Conservation (phyloP, 2,329 filamentous ascomycete genomes). For the Ceratocystis colombiana region DNA sequence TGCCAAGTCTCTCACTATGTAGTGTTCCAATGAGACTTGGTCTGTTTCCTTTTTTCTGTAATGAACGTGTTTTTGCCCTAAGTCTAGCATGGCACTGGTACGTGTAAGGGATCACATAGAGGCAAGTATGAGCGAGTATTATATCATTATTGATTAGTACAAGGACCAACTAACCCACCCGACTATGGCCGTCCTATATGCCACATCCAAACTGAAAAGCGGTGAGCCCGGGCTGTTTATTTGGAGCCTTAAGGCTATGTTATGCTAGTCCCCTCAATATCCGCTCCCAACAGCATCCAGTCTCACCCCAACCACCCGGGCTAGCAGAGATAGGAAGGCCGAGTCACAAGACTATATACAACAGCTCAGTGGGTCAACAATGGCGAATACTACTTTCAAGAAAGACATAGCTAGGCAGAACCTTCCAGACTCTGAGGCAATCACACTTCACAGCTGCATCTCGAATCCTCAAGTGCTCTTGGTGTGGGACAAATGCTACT, state of each 20-base stretch:
- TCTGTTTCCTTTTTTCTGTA: too few species aligned
- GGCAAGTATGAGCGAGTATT: not conserved
- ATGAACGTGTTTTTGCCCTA: too few species aligned
- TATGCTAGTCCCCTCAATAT: not conserved
- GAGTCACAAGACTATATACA: too few species aligned
- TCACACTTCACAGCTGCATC: too few species aligned
- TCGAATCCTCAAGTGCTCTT: too few species aligned
- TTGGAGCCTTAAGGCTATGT: not conserved
- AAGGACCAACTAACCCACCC: not conserved
- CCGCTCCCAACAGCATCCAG: not conserved
- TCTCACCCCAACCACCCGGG: too few species aligned
- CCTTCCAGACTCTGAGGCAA: too few species aligned
- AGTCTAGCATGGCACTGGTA: not conserved
- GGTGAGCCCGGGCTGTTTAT: not conserved
- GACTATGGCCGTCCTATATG: not conserved
- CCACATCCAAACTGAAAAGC: not conserved
- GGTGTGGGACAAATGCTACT: too few species aligned
- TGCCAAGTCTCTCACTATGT: not conserved
- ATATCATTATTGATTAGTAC: not conserved
- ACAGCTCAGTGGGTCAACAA: too few species aligned
- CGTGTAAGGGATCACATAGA: not conserved
- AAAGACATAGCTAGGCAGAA: too few species aligned
- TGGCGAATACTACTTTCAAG: too few species aligned
- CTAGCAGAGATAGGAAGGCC: too few species aligned
- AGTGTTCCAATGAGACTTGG: not conserved